These are phyloP conservation scores for Alternaria rosae DNA, from an alignment of 2,329 filamentous ascomycete species.

Conservation along the genomic window DNA sequence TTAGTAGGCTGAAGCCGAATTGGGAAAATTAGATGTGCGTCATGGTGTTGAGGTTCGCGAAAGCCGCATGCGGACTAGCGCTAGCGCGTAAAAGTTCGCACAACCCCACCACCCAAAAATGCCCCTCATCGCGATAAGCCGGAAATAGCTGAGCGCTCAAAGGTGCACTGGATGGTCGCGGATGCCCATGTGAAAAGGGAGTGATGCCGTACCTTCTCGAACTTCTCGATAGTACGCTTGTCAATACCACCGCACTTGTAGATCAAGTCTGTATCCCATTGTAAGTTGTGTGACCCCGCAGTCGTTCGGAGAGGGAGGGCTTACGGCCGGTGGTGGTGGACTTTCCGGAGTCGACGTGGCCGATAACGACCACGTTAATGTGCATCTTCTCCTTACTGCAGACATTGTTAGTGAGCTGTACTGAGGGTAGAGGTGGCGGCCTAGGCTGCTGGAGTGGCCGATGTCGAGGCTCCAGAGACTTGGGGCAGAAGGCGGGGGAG, in stretches of 20 bases:
- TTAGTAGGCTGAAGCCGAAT: conserved; percentile 40
- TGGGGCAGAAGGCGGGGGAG: conserved; percentile 20
- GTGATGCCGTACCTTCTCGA: conserved; percentile 87
- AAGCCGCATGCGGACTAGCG: conserved; percentile 41
- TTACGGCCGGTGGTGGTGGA: conserved; percentile 90
- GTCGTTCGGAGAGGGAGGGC: conserved; percentile 49
- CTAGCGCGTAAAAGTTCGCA: conserved; percentile 48
- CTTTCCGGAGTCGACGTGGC: conserved; percentile 99
- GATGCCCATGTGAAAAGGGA: conserved; percentile 24
- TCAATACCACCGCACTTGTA: conserved; percentile 99
- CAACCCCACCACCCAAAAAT: conserved; percentile 51
- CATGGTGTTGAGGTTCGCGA: conserved; percentile 45
- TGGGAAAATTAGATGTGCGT: conserved; percentile 32
- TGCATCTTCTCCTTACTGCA: conserved; percentile 93
- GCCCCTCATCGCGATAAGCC: conserved; percentile 47
- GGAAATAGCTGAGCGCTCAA: conserved; percentile 38
- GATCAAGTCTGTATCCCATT: conserved; percentile 81
- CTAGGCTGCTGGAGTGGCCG: background rate
- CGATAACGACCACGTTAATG: conserved; percentile 96
- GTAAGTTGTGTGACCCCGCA: conserved; percentile 40
- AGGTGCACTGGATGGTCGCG: conserved; percentile 25
- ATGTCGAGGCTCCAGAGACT: conserved; percentile 10
- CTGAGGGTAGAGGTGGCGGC: background rate
- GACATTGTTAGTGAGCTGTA: conserved; percentile 41
- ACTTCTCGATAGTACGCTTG: conserved; percentile 99